These are phyloP conservation scores for Citrus sp. DNA, from an alignment of 345 rosid genomes.

Conservation along the genomic window DNA sequence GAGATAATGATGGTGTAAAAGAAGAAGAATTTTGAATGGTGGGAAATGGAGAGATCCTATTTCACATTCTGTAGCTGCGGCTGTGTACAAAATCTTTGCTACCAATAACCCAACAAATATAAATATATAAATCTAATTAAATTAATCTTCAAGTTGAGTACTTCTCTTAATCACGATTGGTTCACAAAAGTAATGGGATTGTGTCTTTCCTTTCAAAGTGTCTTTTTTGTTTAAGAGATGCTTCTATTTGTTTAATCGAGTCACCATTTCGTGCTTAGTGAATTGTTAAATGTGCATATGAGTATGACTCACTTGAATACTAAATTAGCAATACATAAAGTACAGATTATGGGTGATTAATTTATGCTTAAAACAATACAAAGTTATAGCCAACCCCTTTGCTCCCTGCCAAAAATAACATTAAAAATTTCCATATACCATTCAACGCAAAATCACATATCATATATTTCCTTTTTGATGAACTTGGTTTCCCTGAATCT, in stretches of 20 bases:
- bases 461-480: not conserved
- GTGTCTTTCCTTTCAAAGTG: slow-evolving; percentile 4
- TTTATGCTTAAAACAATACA: not conserved
- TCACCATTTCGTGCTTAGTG: not conserved
- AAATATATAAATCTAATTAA: too few species aligned
- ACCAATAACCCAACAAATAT: slow-evolving; percentile 8
- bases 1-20: slow-evolving; percentile 1
- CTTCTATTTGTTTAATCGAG: not conserved
- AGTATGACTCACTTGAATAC: slow-evolving; percentile 1
- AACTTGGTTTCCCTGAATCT: not conserved
- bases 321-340: slow-evolving; percentile 1
- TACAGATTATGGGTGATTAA: not conserved
- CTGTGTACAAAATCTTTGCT: not conserved
- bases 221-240: not conserved
- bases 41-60: slow-evolving; percentile 1
- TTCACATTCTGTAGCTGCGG: not conserved
- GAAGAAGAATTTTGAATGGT: not conserved
- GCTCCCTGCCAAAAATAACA: not conserved
- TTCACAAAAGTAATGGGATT: not conserved
- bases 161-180: slow-evolving; percentile 13
- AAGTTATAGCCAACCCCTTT: not conserved
- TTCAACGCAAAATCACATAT: not conserved
- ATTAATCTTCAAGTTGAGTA: not conserved
- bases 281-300: not conserved
- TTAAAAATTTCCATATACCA: not conserved